Evolutionary conservation across 768 basidiomycete species (phyloP), one percentile per base, ranked within the genome.

Genomic region (Psilocybe subaeruginosa): DNA sequence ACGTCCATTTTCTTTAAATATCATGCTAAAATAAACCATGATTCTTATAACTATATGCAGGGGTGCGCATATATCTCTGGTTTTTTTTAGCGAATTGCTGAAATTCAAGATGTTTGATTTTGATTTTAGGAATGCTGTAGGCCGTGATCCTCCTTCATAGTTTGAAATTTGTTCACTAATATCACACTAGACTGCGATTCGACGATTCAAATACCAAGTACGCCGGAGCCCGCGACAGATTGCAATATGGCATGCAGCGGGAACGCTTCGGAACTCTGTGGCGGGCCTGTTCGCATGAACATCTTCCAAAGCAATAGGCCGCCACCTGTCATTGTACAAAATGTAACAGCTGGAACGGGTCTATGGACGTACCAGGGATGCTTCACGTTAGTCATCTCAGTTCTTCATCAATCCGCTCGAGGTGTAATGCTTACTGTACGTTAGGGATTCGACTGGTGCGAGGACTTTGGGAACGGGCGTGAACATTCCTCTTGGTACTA

Each of bases 301-400:
- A 70, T 89, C 29, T 87, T 83, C 68, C 80, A 78, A 71, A 87
- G 80, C 58, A 84, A 83, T n/a, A 68, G 75, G 1, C 73, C 78
- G 0, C 78, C 82, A 54, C 84, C 88, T 0, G 56, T 71, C 17
- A 82, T 84, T 19, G 80, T 84, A 2, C 80, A 77, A 3, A 81
- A 70, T 37, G 78, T 85, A 29, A 82, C 81, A 0, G 60, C 58
- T 8, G 62, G 62, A 27, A 55, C 59, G 11, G 68, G 68, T 4
- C 29, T 67, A 29, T 90, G 88, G 88, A 64, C 75, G 1, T 88
- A 83, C 11, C 76, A 87, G 31, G 89, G 89, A 12, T 90, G 89
- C 67, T 88, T 82, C 73, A 88, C 78, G 88, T 85, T 65, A 52
- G 82, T 60, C 9, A 30, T 23, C 58, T 16, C 1, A 35, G 41